Percentiles rank a stretch among this genome's conserved stretches.
These are phyloP conservation scores for Xylariaceae sp. DNA, from an alignment of 2,329 filamentous ascomycete species.

Conservation along the genomic window DNA sequence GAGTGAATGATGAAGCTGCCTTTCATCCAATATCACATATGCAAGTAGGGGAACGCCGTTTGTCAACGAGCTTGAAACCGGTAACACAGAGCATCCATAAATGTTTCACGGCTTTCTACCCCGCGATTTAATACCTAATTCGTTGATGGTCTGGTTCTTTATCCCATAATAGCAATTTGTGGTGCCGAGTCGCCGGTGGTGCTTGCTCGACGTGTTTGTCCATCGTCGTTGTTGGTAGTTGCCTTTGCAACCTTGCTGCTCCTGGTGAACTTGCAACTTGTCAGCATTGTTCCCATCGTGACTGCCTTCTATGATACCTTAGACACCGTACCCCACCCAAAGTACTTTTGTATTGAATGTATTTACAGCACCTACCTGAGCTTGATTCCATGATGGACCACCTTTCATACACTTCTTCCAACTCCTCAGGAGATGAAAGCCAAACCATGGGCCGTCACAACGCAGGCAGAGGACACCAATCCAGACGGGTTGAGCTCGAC, in stretches of 20 bases:
- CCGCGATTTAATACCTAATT: too few species aligned
- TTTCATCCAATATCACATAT: too few species aligned
- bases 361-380: background rate
- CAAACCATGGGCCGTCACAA: conserved; percentile 20
- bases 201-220: too few species aligned
- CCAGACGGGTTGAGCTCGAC: conserved; percentile 51
- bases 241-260: background rate
- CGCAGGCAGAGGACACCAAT: conserved; percentile 20
- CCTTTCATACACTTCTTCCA: conserved; percentile 10
- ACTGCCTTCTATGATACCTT: background rate
- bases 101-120: too few species aligned
- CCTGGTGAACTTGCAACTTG: too few species aligned
- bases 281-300: background rate
- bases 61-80: too few species aligned
- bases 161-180: too few species aligned
- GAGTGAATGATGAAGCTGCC: too few species aligned
- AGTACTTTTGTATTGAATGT: background rate
- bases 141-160: too few species aligned
- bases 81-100: too few species aligned
- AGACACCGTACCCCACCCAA: background rate
- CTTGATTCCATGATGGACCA: conserved; percentile 11
- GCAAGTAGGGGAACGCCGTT: too few species aligned
- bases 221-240: background rate
- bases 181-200: too few species aligned
- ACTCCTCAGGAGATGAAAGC: conserved; percentile 31